Evolutionary conservation across 1,139 yeast species (phyloP), one percentile per base, ranked within the genome.

Genomic region (Geotrichum macrosporum): DNA sequence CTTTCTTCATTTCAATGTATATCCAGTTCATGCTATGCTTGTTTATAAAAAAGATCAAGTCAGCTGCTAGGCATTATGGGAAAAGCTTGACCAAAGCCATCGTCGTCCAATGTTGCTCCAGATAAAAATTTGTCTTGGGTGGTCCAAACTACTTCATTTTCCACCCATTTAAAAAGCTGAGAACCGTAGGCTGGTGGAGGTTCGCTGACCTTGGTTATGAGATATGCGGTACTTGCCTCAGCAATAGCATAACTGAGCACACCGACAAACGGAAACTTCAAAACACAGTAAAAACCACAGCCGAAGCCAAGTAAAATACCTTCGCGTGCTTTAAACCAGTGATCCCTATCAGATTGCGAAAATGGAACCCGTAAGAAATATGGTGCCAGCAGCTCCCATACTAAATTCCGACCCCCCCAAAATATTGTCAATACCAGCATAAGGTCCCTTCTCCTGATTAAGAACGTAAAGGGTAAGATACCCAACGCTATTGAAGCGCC

Each of bases 241-340:
- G 81, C 81, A 47, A 77, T 60, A 12, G 78, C 77, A 53, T 76
- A 76, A n/a, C 71, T 65, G 5, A 77, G 57, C 15, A 76, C 67
- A 0, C 81, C 74, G 2, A 75, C 53, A 53, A 70, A 67, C 0
- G 82, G 79, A 19, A 73, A 61, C 35, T 68, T 63, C 48, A 77
- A 62, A 35, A 76, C 57, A 41, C 69, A 53, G 53, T 68, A 76
- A 59, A 73, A 76, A 38, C 73, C 71, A n/a, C 76, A 59, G 1
- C 81, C 78, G 55, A 77, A 78, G 2, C 84, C 84, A 54, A 76
- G 75, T 36, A 80, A 62, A 16, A 77, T 69, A 0, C 84, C 84
- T 45, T 75, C 77, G 33, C 85, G 67, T 8, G 80, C 73, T 18
- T 68, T 67, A 46, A 70, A 63, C 85, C 85, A 80, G 46, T 69